phyloP scores from a whole-genome alignment of 768 basidiomycete genomes.

The Mycena alexandri region DNA sequence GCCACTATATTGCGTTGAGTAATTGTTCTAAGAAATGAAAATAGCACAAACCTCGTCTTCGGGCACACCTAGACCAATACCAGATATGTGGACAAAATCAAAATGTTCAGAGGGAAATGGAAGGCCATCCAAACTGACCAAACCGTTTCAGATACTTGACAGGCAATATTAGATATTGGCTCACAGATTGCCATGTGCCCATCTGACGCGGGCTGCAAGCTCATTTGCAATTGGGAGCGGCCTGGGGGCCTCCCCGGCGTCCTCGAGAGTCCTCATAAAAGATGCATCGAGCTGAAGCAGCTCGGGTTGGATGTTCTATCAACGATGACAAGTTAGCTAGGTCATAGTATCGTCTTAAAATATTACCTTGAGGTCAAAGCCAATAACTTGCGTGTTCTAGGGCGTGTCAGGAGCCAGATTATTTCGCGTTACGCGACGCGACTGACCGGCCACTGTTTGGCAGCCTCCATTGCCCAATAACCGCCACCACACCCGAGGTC shows the following conservation, averaged over 20 bases:
- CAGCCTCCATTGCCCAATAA: constrained; percentile 79
- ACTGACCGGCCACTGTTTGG: constrained; percentile 71
- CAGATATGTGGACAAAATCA: constrained; percentile 74
- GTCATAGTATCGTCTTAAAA: too few relatives aligned
- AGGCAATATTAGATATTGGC: constrained; percentile 38
- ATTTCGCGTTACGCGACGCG: constrained; percentile 16
- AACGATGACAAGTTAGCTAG: too few relatives aligned
- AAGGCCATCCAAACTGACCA: constrained; percentile 70
- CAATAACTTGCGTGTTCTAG: constrained; percentile 68
- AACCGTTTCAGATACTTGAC: constrained; percentile 11
- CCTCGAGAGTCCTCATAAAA: constrained; percentile 35
- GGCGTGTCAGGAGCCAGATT: constrained; percentile 8
- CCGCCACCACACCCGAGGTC: constrained; percentile 83
- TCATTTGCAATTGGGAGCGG: constrained; percentile 40
- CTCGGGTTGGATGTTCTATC: constrained; percentile 62
- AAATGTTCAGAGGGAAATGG: constrained; percentile 71
- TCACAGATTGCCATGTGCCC: constrained; percentile 80
- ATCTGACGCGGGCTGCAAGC: constrained; percentile 65
- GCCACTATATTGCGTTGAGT: constrained; percentile 62
- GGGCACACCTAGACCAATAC: constrained; percentile 76
- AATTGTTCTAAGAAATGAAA: constrained; percentile 21
- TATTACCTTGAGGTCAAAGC: constrained; percentile 62
- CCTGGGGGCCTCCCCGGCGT: constrained; percentile 16
- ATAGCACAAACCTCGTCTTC: constrained; percentile 70
- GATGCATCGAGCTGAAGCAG: constrained; percentile 50